Percentiles rank a stretch among this genome's conserved stretches.
phyloP scores from a whole-genome alignment of 768 basidiomycete species.

The Asterophora parasitica region DNA sequence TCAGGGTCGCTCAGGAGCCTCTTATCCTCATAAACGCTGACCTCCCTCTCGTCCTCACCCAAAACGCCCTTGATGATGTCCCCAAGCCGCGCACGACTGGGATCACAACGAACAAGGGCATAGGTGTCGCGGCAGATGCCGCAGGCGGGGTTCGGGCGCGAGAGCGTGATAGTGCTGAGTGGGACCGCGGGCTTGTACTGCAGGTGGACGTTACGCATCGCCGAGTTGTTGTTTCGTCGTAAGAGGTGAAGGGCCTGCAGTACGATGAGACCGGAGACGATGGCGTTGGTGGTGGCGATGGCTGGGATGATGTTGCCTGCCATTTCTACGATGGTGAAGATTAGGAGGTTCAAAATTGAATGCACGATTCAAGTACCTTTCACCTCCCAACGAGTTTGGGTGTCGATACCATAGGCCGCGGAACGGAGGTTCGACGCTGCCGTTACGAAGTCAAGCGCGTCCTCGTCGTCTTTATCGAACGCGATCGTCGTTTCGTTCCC shows the following conservation, averaged over 20 bases:
- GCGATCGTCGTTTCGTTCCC: slow-evolving; percentile 64
- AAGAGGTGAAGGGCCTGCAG: slow-evolving; percentile 87
- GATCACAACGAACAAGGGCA: slow-evolving; percentile 67
- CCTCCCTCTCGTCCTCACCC: slow-evolving; percentile 51
- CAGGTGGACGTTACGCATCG: slow-evolving; percentile 70
- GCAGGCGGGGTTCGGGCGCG: slow-evolving; percentile 70
- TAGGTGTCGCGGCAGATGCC: slow-evolving; percentile 88
- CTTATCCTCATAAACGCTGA: slow-evolving; percentile 84
- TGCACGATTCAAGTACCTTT: slow-evolving; percentile 57
- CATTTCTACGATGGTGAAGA: slow-evolving; percentile 64
- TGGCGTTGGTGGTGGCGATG: slow-evolving; percentile 98
- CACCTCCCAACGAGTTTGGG: slow-evolving; percentile 93
- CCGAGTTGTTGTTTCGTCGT: slow-evolving; percentile 52
- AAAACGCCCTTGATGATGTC: slow-evolving; percentile 69
- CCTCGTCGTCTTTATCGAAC: slow-evolving; percentile 98
- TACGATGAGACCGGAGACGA: slow-evolving; percentile 92
- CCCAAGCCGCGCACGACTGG: slow-evolving; percentile 59
- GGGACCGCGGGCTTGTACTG: slow-evolving; percentile 79
- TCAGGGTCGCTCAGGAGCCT: slow-evolving; percentile 89
- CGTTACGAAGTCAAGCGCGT: slow-evolving; percentile 94
- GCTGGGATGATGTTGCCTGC: slow-evolving; percentile 99
- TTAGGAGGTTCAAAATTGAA: neutral
- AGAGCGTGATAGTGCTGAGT: slow-evolving; percentile 62
- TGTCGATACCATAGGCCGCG: slow-evolving; percentile 81
- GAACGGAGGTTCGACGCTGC: slow-evolving; percentile 92